phyloP scores from a whole-genome alignment of 1,284 basidiomycete genomes.

The Naganishia sp. region DNA sequence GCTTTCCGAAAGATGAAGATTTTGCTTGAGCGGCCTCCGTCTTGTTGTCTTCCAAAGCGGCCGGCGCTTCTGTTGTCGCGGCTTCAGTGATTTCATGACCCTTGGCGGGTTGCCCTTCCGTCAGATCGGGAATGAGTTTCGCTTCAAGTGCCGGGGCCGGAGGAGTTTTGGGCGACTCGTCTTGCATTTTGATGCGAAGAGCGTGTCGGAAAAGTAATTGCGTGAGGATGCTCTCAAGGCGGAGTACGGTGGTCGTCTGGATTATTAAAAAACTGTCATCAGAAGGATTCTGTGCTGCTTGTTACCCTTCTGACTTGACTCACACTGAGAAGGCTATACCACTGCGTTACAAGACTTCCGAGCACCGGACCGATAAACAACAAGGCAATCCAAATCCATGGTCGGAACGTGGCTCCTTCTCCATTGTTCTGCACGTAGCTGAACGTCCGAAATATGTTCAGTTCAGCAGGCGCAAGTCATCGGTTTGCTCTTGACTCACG shows the following conservation, averaged over 20 bases:
- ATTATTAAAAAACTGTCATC: background rate
- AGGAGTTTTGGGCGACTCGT: constrained; percentile 25
- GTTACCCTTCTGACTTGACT: background rate
- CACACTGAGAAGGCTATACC: constrained; percentile 39
- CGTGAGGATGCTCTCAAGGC: constrained; percentile 65
- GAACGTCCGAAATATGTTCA: background rate
- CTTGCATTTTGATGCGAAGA: constrained; percentile 63
- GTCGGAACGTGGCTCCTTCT: constrained; percentile 53
- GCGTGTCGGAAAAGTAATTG: constrained; percentile 71
- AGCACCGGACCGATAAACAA: constrained; percentile 62
- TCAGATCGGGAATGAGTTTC: constrained; percentile 18
- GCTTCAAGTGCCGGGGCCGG: constrained; percentile 6
- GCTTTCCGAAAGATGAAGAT: constrained; percentile 10
- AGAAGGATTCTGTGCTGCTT: background rate
- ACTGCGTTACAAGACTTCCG: constrained; percentile 45
- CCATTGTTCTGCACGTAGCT: constrained; percentile 58
- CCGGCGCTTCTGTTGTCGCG: constrained; percentile 14
- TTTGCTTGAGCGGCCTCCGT: constrained; percentile 33
- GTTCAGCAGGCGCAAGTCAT: background rate
- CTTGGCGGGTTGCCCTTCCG: constrained; percentile 13
- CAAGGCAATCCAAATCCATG: constrained; percentile 65
- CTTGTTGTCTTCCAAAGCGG: constrained; percentile 11
- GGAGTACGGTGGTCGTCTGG: constrained; percentile 49
- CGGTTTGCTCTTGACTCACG: constrained; percentile 31
- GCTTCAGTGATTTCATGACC: constrained; percentile 12